Evolutionary conservation across 2,329 filamentous ascomycete species (phyloP), one percentile per base, ranked within the genome.

Genomic region (Cladorrhinum sp.): DNA sequence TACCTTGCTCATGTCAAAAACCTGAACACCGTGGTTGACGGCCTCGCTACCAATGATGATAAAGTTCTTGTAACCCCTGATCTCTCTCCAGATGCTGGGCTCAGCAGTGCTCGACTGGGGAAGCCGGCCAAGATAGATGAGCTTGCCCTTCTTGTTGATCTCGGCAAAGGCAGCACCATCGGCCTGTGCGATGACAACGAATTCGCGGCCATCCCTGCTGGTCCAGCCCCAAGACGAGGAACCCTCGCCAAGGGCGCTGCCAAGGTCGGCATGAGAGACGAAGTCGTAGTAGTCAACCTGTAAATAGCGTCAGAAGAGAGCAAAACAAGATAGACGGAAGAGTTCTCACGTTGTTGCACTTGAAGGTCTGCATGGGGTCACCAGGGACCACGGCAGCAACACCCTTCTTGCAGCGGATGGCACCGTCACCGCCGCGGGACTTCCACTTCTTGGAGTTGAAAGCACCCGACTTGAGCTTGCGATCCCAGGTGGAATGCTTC

Each of bases 1-100:
- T 24, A 59, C 62, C 59, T 80, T 86, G 66, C 75, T 82, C 77
- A 86, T 77, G 69, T 88, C 84, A 65, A 88, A 88, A 69, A 87
- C 81, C 70, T 88, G 85, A 23, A 88, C 77, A 54, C 82, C 81
- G 68, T 87, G 85, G 58, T 74, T 70, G 6, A 66, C 63, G 0
- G 82, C 78, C 65, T 78, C 76, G 48, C 73, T 72, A 7, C 76
- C 76, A 30, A 78, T 76, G 61, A 77, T 72, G 56, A 76, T 73
- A 59, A 76, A 78, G 61, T 73, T 69, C 59, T 76, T 73, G 67
- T 76, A 74, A 18, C 76, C 75, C 53, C 74, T 73, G 67, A 78
- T 77, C 64, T 78, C 76, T n/a, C 76, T 70, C 76, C 76, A 78
- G 65, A 61, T 71, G 65, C 59, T 73, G 1, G 69, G 66, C 3